Percentiles rank a stretch among this genome's conserved stretches.
Conservation (phyloP, 176 grass and related monocot genomes). For the Triticum monococcum region DNA sequence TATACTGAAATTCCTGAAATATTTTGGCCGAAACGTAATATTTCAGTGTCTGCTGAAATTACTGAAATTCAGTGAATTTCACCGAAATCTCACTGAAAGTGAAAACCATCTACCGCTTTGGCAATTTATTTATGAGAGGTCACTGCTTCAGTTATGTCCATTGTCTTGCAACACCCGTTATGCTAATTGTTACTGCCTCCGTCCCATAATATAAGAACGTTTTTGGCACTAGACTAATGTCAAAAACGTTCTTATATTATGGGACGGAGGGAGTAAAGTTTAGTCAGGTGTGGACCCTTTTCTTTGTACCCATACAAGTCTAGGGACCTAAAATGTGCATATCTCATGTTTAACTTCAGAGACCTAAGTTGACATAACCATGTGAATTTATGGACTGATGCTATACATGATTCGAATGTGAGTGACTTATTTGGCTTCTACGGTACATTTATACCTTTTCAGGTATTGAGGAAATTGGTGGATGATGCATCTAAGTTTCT, state of each 20-base stretch:
- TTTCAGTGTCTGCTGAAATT: no score
- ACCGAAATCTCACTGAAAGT: no score
- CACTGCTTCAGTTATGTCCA: not conserved
- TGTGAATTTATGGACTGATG: not conserved
- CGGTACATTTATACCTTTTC: not conserved
- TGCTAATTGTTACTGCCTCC: not conserved
- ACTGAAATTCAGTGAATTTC: no score
- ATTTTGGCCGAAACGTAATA: no score
- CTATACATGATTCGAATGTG: not conserved
- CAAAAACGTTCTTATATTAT: no score
- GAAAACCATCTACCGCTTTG: not conserved
- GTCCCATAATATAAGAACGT: no score
- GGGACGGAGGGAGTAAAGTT: not conserved
- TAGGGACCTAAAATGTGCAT: not conserved
- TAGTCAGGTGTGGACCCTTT: not conserved
- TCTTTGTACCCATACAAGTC: not conserved
- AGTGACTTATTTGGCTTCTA: not conserved
- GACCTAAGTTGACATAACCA: not conserved
- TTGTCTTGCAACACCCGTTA: not conserved
- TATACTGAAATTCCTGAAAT: no score
- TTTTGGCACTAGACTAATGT: no score
- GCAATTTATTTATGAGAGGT: not conserved
- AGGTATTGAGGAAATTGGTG: conserved; percentile 94
- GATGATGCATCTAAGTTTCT: conserved; percentile 98
- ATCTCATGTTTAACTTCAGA: not conserved